Percentiles rank a stretch among this genome's conserved stretches.
phyloP scores from a whole-genome alignment of 208 protist species.

The Leishmania braziliensis region DNA sequence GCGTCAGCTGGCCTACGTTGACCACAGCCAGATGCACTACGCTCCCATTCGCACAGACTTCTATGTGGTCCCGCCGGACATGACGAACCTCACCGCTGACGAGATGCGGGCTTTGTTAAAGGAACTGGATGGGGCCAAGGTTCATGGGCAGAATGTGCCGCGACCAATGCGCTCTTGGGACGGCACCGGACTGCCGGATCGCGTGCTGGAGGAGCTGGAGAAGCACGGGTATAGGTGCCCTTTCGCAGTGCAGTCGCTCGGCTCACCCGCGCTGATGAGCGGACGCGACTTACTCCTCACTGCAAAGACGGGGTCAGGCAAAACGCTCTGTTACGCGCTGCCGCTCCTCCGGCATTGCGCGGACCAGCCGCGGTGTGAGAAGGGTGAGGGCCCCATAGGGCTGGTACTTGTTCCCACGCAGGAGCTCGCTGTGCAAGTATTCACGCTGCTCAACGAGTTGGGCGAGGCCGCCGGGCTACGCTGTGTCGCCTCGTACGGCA shows the following conservation, averaged over 20 bases:
- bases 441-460: conserved; percentile 73
- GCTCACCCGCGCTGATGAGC: conserved; percentile 79
- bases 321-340: conserved; percentile 93
- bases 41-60: conserved; percentile 78
- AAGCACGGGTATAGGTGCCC: conserved; percentile 56
- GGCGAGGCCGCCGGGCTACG: conserved; percentile 50
- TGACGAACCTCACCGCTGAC: conserved; percentile 52
- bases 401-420: conserved; percentile 94
- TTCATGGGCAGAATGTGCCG: conserved; percentile 45
- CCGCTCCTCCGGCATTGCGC: conserved; percentile 91
- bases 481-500: conserved; percentile 77
- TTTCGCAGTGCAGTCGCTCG: conserved; percentile 89
- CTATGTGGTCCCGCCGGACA: conserved; percentile 77
- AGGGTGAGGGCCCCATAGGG: conserved; percentile 88
- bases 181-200: conserved; percentile 75
- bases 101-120: conserved; percentile 65
- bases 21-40: conserved; percentile 71
- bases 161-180: conserved; percentile 84
- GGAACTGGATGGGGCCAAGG: conserved; percentile 84
- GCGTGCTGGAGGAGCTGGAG: conserved; percentile 64
- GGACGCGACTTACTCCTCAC: conserved; percentile 91
- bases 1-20: conserved; percentile 71
- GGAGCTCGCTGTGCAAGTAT: conserved; percentile 93
- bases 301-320: conserved; percentile 95
- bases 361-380: conserved; percentile 72